phyloP scores from a whole-genome alignment of 2,329 filamentous ascomycete genomes.

The Claviceps humidiphila region DNA sequence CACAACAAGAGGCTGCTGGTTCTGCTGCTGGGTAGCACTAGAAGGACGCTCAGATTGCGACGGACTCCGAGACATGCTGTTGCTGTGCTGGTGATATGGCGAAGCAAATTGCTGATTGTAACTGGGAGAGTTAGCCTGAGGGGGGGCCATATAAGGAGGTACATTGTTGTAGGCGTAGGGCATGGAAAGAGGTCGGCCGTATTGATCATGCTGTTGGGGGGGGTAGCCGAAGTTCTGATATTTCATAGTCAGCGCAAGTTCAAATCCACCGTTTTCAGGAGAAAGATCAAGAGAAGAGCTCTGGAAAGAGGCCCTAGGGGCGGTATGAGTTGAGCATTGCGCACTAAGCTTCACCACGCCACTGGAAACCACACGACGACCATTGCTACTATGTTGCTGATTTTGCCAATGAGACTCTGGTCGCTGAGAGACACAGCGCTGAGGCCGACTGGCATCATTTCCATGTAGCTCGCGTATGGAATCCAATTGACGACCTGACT shows the following conservation, averaged over 20 bases:
- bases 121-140: constrained; percentile 34
- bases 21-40: constrained; percentile 49
- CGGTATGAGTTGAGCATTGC: constrained; percentile 1
- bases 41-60: constrained; percentile 61
- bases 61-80: constrained; percentile 67
- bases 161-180: constrained; percentile 32
- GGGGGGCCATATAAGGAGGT: constrained; percentile 35
- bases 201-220: constrained; percentile 28
- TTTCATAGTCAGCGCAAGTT: constrained; percentile 58
- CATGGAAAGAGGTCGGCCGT: constrained; percentile 23
- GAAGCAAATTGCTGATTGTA: constrained; percentile 33
- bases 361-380: constrained; percentile 11
- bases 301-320: constrained; percentile 4
- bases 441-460: constrained; percentile 23
- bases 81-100: constrained; percentile 40
- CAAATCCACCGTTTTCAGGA: constrained; percentile 57
- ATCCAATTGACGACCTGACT: constrained; percentile 24
- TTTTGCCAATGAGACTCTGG: constrained; percentile 22
- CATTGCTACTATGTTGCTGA: constrained; percentile 10
- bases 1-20: constrained; percentile 43
- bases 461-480: constrained; percentile 21
- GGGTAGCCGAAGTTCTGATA: constrained; percentile 51
- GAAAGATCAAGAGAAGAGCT: constrained; percentile 43
- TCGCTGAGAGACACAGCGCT: constrained; percentile 33
- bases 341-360: constrained; percentile 3